A percentile compares a stretch with the other conserved stretches of the same genome.
phyloP scores from a whole-genome alignment of 306 rosid species.

The Abrus pulchellus region DNA sequence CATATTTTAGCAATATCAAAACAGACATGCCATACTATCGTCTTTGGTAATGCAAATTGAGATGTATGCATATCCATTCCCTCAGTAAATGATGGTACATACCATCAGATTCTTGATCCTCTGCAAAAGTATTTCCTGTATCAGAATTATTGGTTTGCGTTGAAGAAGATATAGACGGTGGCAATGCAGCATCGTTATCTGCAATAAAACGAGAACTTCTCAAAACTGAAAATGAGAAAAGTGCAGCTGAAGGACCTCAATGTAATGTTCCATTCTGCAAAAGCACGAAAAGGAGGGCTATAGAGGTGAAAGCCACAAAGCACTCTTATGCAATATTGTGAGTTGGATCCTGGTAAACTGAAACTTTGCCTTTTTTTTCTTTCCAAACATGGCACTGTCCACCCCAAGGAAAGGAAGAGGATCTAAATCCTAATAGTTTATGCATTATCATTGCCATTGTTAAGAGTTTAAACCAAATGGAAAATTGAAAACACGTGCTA shows the following conservation, averaged over 20 bases:
- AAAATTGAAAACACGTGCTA: background rate
- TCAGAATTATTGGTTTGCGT: slow-evolving; percentile 55
- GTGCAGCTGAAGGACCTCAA: slow-evolving; percentile 29
- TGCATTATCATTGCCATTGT: background rate
- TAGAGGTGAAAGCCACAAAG: slow-evolving; percentile 10
- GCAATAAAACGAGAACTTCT: slow-evolving; percentile 50
- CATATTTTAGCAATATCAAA: slow-evolving; percentile 31
- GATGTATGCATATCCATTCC: slow-evolving; percentile 7
- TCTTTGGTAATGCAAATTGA: slow-evolving; percentile 35
- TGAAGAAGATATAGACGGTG: slow-evolving; percentile 63
- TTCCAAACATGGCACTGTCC: background rate
- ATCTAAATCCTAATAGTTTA: background rate
- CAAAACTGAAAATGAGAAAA: slow-evolving; percentile 39
- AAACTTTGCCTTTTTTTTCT: background rate
- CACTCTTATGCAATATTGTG: slow-evolving; percentile 1
- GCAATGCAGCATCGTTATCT: slow-evolving; percentile 65
- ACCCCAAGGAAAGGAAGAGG: slow-evolving; percentile 9
- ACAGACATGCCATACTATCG: background rate
- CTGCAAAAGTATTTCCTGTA: slow-evolving; percentile 61
- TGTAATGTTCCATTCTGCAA: slow-evolving; percentile 12
- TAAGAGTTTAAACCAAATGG: slow-evolving; percentile 28
- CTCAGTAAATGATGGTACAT: slow-evolving; percentile 37
- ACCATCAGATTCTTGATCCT: slow-evolving; percentile 74
- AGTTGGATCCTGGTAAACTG: background rate
- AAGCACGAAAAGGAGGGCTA: background rate